These are phyloP conservation scores for Ambrosiella xylebori DNA, from an alignment of 2,329 filamentous ascomycete genomes.

Conservation along the genomic window DNA sequence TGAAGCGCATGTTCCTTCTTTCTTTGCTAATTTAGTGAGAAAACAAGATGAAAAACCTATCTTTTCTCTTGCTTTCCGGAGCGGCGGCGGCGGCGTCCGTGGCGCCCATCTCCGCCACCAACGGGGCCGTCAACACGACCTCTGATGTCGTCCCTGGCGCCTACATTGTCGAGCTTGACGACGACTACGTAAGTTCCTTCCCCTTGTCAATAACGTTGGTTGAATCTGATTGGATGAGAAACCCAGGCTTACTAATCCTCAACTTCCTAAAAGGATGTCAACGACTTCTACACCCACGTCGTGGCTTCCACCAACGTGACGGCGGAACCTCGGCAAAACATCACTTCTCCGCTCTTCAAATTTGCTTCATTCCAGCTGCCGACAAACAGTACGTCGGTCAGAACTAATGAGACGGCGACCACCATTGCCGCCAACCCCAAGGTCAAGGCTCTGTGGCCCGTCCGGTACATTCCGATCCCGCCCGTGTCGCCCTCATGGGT, in stretches of 20 bases:
- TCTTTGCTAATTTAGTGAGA: neutral
- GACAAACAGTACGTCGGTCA: neutral
- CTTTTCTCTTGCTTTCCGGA: neutral
- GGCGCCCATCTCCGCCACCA: neutral
- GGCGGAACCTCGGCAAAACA: neutral
- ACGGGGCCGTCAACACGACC: neutral
- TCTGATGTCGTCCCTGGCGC: neutral
- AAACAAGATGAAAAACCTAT: neutral
- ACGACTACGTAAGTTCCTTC: constrained; percentile 3
- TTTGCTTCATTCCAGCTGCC: neutral
- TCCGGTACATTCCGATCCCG: neutral
- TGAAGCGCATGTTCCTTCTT: neutral
- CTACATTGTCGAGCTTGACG: constrained; percentile 5
- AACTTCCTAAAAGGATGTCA: neutral
- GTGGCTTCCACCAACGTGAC: neutral
- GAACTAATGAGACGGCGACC: neutral
- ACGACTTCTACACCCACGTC: neutral
- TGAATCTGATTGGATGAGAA: neutral
- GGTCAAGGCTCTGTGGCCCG: constrained; percentile 1
- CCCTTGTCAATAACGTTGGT: neutral
- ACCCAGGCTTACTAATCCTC: neutral
- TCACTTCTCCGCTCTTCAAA: constrained; percentile 2
- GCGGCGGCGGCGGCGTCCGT: neutral
- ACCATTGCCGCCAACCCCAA: neutral
- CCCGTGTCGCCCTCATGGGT: neutral